Percentiles rank a stretch among this genome's conserved stretches.
phyloP scores from a whole-genome alignment of 2,329 filamentous ascomycete genomes.

The Colletotrichum sansevieriae region DNA sequence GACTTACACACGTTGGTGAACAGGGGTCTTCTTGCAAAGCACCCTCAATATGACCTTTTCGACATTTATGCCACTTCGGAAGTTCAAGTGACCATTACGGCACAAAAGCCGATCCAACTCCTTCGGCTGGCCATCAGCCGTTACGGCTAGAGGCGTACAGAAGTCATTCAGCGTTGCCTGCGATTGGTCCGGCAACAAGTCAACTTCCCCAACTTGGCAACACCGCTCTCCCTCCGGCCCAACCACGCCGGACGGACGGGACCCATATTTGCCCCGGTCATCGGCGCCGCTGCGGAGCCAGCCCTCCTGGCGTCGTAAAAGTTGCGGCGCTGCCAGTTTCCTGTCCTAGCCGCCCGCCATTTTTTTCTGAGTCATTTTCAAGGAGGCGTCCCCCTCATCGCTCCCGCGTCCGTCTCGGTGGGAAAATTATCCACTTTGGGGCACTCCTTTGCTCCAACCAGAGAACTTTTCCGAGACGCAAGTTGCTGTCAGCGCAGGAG shows the following conservation, averaged over 20 bases:
- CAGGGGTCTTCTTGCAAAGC: too few species aligned
- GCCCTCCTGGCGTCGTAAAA: neutral
- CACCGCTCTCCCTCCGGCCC: constrained; percentile 20
- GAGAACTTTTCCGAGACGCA: constrained; percentile 24
- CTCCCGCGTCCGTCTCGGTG: constrained; percentile 5
- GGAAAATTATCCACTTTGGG: constrained; percentile 3
- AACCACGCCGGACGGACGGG: constrained; percentile 24
- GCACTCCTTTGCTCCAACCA: constrained; percentile 3
- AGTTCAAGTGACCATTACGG: too few species aligned
- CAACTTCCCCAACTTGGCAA: neutral
- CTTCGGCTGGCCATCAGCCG: too few species aligned
- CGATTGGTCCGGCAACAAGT: neutral
- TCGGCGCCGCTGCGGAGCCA: constrained; percentile 30
- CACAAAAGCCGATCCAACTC: too few species aligned
- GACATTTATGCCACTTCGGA: too few species aligned
- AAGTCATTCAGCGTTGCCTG: neutral
- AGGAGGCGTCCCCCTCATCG: neutral
- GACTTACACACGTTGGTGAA: too few species aligned
- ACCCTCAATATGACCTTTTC: too few species aligned
- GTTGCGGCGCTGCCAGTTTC: constrained; percentile 3
- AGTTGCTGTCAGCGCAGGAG: neutral
- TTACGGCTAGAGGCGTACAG: neutral
- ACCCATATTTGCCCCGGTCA: constrained; percentile 29
- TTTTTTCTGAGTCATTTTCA: constrained; percentile 13
- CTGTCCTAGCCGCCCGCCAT: neutral